Conservation (phyloP, 2,329 filamentous ascomycete genomes). For the Fusarium avenaceum region DNA sequence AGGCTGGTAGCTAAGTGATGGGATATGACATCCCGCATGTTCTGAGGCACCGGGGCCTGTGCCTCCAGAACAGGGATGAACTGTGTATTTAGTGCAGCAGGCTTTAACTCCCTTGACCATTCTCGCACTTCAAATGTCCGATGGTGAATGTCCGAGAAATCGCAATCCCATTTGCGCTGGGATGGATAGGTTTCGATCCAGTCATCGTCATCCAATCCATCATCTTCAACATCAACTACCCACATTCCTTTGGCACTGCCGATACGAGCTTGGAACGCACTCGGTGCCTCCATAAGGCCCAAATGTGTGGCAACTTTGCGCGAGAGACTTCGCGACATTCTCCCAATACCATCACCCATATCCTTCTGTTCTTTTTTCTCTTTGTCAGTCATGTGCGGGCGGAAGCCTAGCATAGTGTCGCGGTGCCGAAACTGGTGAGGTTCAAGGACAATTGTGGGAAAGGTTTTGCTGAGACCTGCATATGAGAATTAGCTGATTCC, state of each 20-base stretch:
- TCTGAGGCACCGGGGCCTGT: conserved; percentile 61
- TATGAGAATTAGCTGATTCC: conserved; percentile 8
- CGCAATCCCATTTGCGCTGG: conserved; percentile 76
- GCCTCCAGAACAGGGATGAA: conserved; percentile 77
- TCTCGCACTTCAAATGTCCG: conserved; percentile 75
- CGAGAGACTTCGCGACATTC: conserved; percentile 73
- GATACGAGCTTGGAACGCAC: conserved; percentile 77
- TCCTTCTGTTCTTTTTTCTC: conserved; percentile 51
- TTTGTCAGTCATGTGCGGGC: conserved; percentile 73
- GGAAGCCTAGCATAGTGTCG: conserved; percentile 16
- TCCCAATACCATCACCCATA: conserved; percentile 77
- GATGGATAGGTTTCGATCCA: conserved; percentile 78
- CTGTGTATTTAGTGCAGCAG: conserved; percentile 74
- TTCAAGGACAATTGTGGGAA: conserved; percentile 61
- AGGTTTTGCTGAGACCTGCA: conserved; percentile 66
- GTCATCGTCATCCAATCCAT: conserved; percentile 56
- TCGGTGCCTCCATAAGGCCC: conserved; percentile 67
- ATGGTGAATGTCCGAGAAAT: conserved; percentile 62
- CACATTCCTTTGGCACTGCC: conserved; percentile 83
- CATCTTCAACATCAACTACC: conserved; percentile 69
- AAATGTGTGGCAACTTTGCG: conserved; percentile 64
- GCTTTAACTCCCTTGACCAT: conserved; percentile 49
- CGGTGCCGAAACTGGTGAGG: conserved; percentile 59
- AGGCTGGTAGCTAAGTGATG: conserved; percentile 65
- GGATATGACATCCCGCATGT: conserved; percentile 64